These are phyloP conservation scores for Rhizomucor miehei DNA, from an alignment of 371 early-diverging fungal genomes.

Conservation along the genomic window DNA sequence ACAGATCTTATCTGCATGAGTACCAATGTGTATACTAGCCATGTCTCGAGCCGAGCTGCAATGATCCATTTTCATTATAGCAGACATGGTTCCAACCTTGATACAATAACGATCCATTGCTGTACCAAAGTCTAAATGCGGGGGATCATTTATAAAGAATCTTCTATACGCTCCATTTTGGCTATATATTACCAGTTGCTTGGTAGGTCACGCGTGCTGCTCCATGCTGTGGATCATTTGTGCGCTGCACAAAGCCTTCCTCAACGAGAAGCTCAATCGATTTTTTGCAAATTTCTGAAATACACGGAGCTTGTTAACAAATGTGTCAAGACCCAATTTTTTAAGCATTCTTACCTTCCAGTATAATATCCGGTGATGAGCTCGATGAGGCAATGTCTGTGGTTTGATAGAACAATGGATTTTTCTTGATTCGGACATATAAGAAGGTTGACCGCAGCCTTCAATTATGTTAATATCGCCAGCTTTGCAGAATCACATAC, in stretches of 20 bases:
- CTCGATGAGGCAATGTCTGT: no score
- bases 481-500: neutral
- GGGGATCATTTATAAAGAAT: no score
- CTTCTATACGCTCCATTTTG: neutral
- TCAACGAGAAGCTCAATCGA: constrained; percentile 35
- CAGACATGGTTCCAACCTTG: constrained; percentile 36
- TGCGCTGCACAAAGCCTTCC: constrained; percentile 15
- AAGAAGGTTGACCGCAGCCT: constrained; percentile 77
- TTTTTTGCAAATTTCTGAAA: constrained; percentile 52
- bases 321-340: neutral
- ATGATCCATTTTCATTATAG: constrained; percentile 18
- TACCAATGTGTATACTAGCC: constrained; percentile 31
- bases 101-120: constrained; percentile 58
- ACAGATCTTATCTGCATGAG: no score
- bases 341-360: constrained; percentile 33
- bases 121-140: constrained; percentile 37
- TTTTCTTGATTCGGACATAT: constrained; percentile 62
- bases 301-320: neutral
- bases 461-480: neutral
- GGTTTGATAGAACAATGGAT: constrained; percentile 57
- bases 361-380: constrained; percentile 29
- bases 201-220: neutral
- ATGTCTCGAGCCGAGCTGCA: constrained; percentile 27
- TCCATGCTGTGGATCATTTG: neutral
- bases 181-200: constrained; percentile 3